Evolutionary conservation across 2,329 filamentous ascomycete species (phyloP).

Genomic region (Onygenales sp.): DNA sequence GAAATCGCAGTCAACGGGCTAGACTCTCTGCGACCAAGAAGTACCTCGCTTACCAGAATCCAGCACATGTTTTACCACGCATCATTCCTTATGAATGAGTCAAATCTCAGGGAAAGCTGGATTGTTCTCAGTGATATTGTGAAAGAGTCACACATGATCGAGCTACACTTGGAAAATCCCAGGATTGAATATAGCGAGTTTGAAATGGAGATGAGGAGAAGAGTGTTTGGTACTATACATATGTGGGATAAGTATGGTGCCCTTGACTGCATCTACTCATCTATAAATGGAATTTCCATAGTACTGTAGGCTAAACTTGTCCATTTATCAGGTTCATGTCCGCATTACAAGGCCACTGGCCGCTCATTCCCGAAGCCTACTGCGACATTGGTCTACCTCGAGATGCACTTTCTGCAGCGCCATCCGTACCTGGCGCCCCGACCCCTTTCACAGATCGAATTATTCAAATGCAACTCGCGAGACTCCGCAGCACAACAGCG

Average conservation of each 20-base stretch:
- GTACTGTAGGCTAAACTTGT: not conserved
- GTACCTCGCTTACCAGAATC: not conserved
- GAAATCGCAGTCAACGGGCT: not conserved
- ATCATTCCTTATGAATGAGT: not conserved
- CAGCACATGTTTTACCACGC: not conserved
- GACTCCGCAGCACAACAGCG: not conserved
- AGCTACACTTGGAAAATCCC: not conserved
- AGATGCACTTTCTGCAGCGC: not conserved
- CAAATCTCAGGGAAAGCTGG: slow-evolving; percentile 1
- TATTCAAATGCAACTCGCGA: not conserved
- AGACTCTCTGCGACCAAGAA: not conserved
- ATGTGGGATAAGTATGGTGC: slow-evolving; percentile 3
- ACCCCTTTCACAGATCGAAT: slow-evolving; percentile 1
- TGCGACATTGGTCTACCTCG: not conserved
- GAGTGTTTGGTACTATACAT: not conserved
- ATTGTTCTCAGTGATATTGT: not conserved
- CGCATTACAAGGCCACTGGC: not conserved
- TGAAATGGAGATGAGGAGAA: slow-evolving; percentile 2
- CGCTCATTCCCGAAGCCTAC: not conserved
- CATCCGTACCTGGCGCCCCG: not conserved
- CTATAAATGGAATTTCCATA: not conserved
- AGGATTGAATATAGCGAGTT: not conserved
- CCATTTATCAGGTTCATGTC: not conserved
- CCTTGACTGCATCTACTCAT: not conserved
- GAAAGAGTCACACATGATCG: not conserved